Base-by-base conservation (phyloP, 208 protist species). In the Tritrichomonas foetus region DNA sequence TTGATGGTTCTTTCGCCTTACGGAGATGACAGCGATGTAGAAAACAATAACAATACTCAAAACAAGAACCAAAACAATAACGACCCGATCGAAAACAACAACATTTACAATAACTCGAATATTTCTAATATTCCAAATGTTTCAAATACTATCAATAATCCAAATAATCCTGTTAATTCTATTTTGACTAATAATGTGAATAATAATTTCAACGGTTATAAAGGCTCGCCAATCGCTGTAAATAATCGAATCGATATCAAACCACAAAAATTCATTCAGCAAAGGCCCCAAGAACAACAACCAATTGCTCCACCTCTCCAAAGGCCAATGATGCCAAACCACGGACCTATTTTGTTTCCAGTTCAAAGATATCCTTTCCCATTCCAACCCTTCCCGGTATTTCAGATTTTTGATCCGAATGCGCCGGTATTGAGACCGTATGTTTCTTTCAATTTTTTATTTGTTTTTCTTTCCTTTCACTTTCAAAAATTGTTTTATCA, bases 361-460 rank as follows among this genome's bases (percentile, higher is more conserved):
- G 13, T 69, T 69, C 64, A 69, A 69, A 69, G 64, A 69, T 69
- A 5, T 30, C 64, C 11, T 33, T 33, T 69, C n/a, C 78, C 78
- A 53, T 36, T 44, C 14, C 78, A 44, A 39, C 47, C 47, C 0
- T 49, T 49, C 33, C 47, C 44, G 11, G 78, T 53, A 9, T 61
- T 39, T 89, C 44, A 53, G 41, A 57, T n/a, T 8, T 89, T 89
- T 57, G 47, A 89, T 57, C 78, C 78, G 5, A 22, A 61, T 30
- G 78, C 78, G n/a, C 78, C 78, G 30, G 41, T 89, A 57, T 44
- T 89, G 20, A 89, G 47, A 57, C 78, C 78, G 78, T 89, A 89
- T 89, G 78, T 89, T 41, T 49, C 14, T 55, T 57, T n/a, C n/a
- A n/a, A 47, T 82, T 78, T 50, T 82, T 50, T 57, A 39, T 33